Base-by-base conservation (phyloP, 495 filamentous ascomycete genomes). In the Penicillium paradoxum region DNA sequence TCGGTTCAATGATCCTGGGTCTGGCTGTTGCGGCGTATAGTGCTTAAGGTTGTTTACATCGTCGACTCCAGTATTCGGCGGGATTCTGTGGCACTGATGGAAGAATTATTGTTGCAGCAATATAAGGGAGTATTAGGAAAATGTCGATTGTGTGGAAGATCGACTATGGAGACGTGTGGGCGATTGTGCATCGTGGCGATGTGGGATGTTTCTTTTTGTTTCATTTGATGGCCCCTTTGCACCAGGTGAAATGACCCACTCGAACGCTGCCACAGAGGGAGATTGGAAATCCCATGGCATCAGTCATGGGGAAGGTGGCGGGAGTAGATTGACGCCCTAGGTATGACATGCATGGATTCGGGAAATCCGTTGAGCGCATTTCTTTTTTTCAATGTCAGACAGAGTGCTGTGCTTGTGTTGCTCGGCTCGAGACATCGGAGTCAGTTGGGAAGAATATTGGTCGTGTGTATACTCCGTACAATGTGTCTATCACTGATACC, bases 281-380 rank as follows among this genome's bases (percentile, higher is more conserved):
- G n/a, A n/a, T n/a, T n/a, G n/a, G n/a, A n/a, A 15, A n/a, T 8
- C 25, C 25, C 25, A 27, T n/a, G 34, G 41, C 7, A 18, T n/a
- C 19, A n/a, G 44, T 33, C 13, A 29, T 27, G 17, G 27, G 33
- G 25, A 21, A 19, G 22, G 36, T 32, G n/a, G 22, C 24, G 42
- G 45, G 42, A 29, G 11, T 51, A 21, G 46, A 47, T 43, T 50
- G 47, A 39, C 36, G 25, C 46, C 22, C 40, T 19, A 60, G 46
- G 59, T 60, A 63, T 63, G 62, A 60, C 59, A 63, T 65, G 59
- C 62, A 65, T 62, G 51, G 48, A 55, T 57, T 58, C 38, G 4
- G 39, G 43, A 17, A 43, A 36, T 18, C 27, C 49, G 45, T 56
- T 59, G 49, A 44, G 32, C 11, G 39, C 49, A 25, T 43, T 51